These are phyloP conservation scores for Cryphonectria naterciae DNA, from an alignment of 2,329 filamentous ascomycete genomes.

Conservation along the genomic window DNA sequence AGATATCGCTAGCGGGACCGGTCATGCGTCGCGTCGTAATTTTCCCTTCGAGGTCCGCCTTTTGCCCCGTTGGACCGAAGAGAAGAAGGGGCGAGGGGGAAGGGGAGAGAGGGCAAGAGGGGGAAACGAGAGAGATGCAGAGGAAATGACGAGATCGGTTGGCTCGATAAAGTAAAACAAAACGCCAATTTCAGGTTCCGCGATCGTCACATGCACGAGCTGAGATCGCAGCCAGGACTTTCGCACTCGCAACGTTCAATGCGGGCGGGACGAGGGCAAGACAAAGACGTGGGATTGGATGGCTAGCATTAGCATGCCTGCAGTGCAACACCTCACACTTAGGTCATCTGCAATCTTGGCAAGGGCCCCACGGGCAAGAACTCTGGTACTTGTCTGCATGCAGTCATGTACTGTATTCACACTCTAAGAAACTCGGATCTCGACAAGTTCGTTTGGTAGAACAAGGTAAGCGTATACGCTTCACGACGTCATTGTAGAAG, in stretches of 20 bases:
- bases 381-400: neutral
- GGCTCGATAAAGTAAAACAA: neutral
- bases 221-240: slow-evolving; percentile 29
- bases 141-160: neutral
- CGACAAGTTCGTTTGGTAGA: neutral
- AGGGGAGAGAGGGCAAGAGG: neutral
- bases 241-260: neutral
- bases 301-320: neutral
- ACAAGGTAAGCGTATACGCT: neutral
- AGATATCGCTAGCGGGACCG: slow-evolving; percentile 12
- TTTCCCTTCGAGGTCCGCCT: neutral
- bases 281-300: slow-evolving; percentile 5
- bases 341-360: slow-evolving; percentile 1
- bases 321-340: neutral
- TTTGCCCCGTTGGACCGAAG: neutral
- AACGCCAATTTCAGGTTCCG: neutral
- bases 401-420: neutral
- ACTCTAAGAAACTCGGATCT: neutral
- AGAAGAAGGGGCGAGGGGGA: neutral
- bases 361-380: neutral
- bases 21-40: slow-evolving; percentile 13
- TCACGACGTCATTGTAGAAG: neutral
- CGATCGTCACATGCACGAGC: slow-evolving; percentile 20
- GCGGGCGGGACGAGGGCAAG: neutral
- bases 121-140: neutral